A percentile compares a stretch with the other conserved stretches of the same genome.
phyloP scores from a whole-genome alignment of 257 asterid genomes.

The Ehretia macrophylla region DNA sequence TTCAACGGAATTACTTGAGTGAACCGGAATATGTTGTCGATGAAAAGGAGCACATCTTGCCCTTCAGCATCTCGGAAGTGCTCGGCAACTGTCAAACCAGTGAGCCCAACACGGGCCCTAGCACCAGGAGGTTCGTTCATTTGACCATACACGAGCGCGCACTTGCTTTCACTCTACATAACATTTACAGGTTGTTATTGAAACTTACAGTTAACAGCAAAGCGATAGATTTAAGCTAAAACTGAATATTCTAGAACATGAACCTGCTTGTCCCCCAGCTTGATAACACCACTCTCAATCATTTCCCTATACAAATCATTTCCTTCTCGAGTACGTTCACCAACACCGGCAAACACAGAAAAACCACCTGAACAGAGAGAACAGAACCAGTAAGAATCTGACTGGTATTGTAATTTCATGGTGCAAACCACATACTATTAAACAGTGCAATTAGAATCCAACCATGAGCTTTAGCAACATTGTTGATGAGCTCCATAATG shows the following conservation, averaged over 20 bases:
- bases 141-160: constrained; percentile 97
- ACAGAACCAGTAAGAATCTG: constrained; percentile 4
- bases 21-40: constrained; percentile 95
- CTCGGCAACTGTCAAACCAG: constrained; percentile 97
- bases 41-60: constrained; percentile 98
- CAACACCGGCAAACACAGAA: constrained; percentile 99
- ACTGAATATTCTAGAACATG: not conserved
- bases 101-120: constrained; percentile 99
- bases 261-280: constrained; percentile 89
- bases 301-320: constrained; percentile 96
- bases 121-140: constrained; percentile 99
- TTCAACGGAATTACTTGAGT: constrained; percentile 56
- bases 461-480: constrained; percentile 97
- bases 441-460: constrained; percentile 9
- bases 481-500: constrained; percentile 93
- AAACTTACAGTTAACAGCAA: not conserved
- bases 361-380: constrained; percentile 73
- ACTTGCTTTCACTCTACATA: constrained; percentile 66
- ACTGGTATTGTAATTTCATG: not conserved
- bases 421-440: not conserved
- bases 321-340: constrained; percentile 99
- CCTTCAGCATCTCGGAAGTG: constrained; percentile 99
- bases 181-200: not conserved
- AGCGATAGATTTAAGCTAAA: not conserved
- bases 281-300: constrained; percentile 99